Base-by-base conservation (phyloP, 352 stramenopile species). In the Pythium periplocum region DNA sequence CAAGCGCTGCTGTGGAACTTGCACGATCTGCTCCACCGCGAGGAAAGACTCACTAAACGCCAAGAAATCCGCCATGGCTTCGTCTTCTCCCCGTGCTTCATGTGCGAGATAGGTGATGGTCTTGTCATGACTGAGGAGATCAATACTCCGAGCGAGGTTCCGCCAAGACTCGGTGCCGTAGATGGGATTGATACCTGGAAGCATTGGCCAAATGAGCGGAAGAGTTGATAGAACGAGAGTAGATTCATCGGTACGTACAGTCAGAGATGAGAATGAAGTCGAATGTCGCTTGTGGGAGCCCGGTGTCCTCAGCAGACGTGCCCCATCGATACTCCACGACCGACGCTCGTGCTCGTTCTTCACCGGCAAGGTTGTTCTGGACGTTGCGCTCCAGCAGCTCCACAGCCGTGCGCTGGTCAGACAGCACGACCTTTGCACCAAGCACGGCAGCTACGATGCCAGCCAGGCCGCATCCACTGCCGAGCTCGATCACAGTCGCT, bases 81-180 rank as follows among this genome's bases (percentile, higher is more conserved):
- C 75, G 63, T 93, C 82, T 33, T 87, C 77, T 30, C 83, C 83
- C 38, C 83, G 68, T 31, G 70, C 64, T 56, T 93, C 83, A 52
- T 93, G 80, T 9, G 76, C 70, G 38, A 93, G 59, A 51, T 83
- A 89, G 62, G 78, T 88, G 51, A 83, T 48, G 6, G 83, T 88
- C 17, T 73, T 12, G 0, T 49, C 47, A 38, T 69, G 44, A 41
- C 78, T 88, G 11, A 93, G 76, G 32, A 66, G 67, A 41, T 57
- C 33, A 51, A 93, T 91, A 50, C 78, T 91, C 37, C 68, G 59
- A 9, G 81, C 83, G 8, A 93, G 63, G 37, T 88, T 80, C 26
- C 81, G 65, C 83, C 83, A 93, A 41, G 80, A 91, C 33, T 91
- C 73, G 51, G 68, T 59, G 40, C 81, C 83, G 62, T 93, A 93